These are phyloP conservation scores for Ceratocystis cubensis DNA, from an alignment of 2,329 filamentous ascomycete genomes.

Conservation along the genomic window DNA sequence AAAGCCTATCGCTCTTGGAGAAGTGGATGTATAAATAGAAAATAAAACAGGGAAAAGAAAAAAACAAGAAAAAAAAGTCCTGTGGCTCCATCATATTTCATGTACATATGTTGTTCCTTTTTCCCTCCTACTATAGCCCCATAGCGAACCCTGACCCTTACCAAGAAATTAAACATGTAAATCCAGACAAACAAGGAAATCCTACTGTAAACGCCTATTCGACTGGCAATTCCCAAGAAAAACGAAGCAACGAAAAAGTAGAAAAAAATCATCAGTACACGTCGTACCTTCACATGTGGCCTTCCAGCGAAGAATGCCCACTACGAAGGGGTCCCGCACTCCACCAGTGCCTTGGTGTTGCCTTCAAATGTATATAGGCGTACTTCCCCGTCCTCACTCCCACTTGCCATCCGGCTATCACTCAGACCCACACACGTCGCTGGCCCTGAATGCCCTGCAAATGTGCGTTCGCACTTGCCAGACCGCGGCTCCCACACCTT, in stretches of 20 bases:
- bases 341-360: conserved; percentile 34
- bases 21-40: background rate
- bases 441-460: conserved; percentile 78
- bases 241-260: background rate
- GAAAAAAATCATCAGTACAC: background rate
- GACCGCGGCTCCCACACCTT: conserved; percentile 88
- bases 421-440: conserved; percentile 89
- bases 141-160: background rate
- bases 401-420: conserved; percentile 78
- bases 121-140: background rate
- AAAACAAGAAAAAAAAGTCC: background rate
- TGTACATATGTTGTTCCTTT: background rate
- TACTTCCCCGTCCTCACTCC: conserved; percentile 87
- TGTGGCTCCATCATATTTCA: conserved; percentile 8
- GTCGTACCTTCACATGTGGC: background rate
- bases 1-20: background rate
- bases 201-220: background rate
- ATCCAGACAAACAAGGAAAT: conserved; percentile 7
- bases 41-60: background rate
- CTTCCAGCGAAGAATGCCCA: too few relatives aligned
- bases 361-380: conserved; percentile 66
- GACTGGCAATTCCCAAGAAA: background rate
- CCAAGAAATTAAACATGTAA: conserved; percentile 4
- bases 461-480: conserved; percentile 83
- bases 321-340: conserved; percentile 40